These are phyloP conservation scores for Rhynchosporium agropyri DNA, from an alignment of 2,329 filamentous ascomycete species.

Conservation along the genomic window DNA sequence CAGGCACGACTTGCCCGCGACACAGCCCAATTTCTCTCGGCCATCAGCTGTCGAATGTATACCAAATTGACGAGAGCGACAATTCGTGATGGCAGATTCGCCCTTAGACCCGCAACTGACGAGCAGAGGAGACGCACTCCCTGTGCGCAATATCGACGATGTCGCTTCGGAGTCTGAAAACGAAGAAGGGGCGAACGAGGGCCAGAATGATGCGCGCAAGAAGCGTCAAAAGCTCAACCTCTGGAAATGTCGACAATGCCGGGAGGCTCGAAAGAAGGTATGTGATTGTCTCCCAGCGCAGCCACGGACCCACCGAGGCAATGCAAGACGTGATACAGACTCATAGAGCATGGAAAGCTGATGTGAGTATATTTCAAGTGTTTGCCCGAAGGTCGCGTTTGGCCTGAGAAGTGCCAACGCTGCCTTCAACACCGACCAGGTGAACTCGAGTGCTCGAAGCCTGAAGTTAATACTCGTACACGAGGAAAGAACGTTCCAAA, in stretches of 20 bases:
- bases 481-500: slow-evolving; percentile 23
- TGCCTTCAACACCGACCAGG: slow-evolving; percentile 25
- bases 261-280: slow-evolving; percentile 29
- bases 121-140: neutral
- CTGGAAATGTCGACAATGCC: slow-evolving; percentile 29
- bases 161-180: slow-evolving; percentile 1
- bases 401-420: slow-evolving; percentile 28
- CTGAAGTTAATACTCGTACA: slow-evolving; percentile 23
- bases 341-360: slow-evolving; percentile 4
- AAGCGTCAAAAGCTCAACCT: slow-evolving; percentile 29
- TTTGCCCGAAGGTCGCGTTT: slow-evolving; percentile 23
- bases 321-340: neutral
- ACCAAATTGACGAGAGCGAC: slow-evolving; percentile 13
- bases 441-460: slow-evolving; percentile 25
- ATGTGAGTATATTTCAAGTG: slow-evolving; percentile 20
- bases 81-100: slow-evolving; percentile 8
- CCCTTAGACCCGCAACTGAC: slow-evolving; percentile 9
- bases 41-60: slow-evolving; percentile 6
- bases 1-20: neutral
- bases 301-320: neutral
- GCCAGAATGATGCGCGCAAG: slow-evolving; percentile 9
- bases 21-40: neutral
- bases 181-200: slow-evolving; percentile 9
- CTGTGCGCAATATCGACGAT: slow-evolving; percentile 7
- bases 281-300: neutral